A percentile compares a stretch with the other conserved stretches of the same genome.
Conservation (phyloP, 2,329 filamentous ascomycete species). For the Diplodia sapinea region DNA sequence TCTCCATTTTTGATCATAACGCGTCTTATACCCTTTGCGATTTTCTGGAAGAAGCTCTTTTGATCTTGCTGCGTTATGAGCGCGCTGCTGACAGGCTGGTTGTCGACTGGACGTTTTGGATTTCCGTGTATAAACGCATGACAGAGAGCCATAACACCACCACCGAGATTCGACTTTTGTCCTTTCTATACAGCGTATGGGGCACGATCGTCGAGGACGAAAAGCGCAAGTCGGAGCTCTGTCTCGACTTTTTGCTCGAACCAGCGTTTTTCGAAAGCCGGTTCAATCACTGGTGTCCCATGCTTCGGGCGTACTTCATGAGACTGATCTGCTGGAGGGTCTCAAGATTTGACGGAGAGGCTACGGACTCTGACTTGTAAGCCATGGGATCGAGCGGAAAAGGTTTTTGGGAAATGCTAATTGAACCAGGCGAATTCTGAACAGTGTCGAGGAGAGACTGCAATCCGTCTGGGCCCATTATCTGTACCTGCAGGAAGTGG, state of each 20-base stretch:
- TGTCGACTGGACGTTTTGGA: conserved; percentile 84
- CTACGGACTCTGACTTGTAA: conserved; percentile 70
- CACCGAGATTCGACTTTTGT: conserved; percentile 83
- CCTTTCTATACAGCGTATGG: conserved; percentile 83
- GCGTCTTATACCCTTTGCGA: conserved; percentile 91
- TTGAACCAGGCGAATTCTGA: conserved; percentile 68
- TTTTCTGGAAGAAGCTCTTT: conserved; percentile 81
- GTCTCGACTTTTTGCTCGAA: conserved; percentile 75
- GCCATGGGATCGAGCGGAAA: conserved; percentile 42
- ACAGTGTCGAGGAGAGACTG: conserved; percentile 69
- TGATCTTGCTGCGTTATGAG: conserved; percentile 69
- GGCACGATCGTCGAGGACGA: conserved; percentile 70
- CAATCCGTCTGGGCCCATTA: conserved; percentile 80
- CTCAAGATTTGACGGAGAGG: conserved; percentile 73
- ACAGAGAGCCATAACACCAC: conserved; percentile 84
- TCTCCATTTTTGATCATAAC: conserved; percentile 79
- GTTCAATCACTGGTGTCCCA: conserved; percentile 94
- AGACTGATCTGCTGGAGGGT: conserved; percentile 88
- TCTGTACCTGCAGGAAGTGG: conserved; percentile 72
- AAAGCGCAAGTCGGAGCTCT: conserved; percentile 71
- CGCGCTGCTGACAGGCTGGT: conserved; percentile 53
- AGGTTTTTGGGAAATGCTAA: conserved; percentile 34
- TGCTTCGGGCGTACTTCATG: conserved; percentile 93
- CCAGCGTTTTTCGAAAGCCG: conserved; percentile 77
- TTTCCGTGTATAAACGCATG: conserved; percentile 79